phyloP scores from a whole-genome alignment of 192 early-diverging fungal genomes.

The Entomortierella parvispora region DNA sequence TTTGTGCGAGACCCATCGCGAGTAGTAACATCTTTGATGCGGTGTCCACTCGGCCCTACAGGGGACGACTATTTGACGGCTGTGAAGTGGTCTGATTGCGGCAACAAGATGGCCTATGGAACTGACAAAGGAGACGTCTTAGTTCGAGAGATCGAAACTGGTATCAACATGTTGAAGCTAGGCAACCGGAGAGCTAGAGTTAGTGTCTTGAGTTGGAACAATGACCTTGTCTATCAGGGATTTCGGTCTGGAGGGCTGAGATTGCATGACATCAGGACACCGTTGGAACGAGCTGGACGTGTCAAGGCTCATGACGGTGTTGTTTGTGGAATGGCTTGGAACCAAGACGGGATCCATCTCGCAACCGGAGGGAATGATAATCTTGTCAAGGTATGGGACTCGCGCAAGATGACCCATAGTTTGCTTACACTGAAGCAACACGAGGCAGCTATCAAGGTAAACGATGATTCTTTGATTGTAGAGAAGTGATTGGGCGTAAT shows the following conservation, averaged over 20 bases:
- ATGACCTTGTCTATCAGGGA: conserved; percentile 83
- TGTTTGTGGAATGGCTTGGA: conserved; percentile 94
- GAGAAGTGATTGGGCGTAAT: background rate
- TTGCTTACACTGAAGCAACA: conserved; percentile 53
- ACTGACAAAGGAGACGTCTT: conserved; percentile 83
- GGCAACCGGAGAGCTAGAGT: conserved; percentile 81
- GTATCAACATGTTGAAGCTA: conserved; percentile 84
- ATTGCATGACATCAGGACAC: conserved; percentile 94
- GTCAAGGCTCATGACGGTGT: conserved; percentile 76
- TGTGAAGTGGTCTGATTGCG: conserved; percentile 80
- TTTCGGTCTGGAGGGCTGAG: conserved; percentile 91
- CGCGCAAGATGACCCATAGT: conserved; percentile 65
- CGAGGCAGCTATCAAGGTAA: conserved; percentile 90
- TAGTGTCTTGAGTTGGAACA: conserved; percentile 88
- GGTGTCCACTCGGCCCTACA: conserved; percentile 6
- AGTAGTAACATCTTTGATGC: conserved; percentile 57
- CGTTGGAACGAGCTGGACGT: conserved; percentile 81
- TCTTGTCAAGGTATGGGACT: conserved; percentile 90
- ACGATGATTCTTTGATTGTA: conserved; percentile 14
- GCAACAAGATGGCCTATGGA: conserved; percentile 75
- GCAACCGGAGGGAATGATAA: conserved; percentile 98
- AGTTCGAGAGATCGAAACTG: conserved; percentile 89
- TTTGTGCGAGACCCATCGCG: conserved; percentile 92
- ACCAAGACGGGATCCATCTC: conserved; percentile 76
- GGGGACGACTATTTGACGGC: conserved; percentile 73